These are phyloP conservation scores for Suillus tomentosus DNA, from an alignment of 768 basidiomycete species.

Conservation along the genomic window DNA sequence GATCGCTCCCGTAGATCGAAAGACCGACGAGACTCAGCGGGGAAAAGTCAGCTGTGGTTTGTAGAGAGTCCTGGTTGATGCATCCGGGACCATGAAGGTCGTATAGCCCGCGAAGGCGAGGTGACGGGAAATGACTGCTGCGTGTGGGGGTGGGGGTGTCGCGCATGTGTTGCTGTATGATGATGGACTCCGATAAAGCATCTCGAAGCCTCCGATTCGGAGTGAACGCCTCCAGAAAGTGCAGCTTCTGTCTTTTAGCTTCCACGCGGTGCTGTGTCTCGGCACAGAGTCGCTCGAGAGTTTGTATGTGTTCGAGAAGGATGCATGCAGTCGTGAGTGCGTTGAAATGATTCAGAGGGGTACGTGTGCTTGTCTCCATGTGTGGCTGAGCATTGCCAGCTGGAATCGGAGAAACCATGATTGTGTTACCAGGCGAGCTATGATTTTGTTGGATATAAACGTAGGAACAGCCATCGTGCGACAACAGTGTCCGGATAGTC, in stretches of 20 bases:
- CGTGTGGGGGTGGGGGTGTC: constrained; percentile 25
- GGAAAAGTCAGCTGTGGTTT: constrained; percentile 29
- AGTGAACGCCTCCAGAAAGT: background rate
- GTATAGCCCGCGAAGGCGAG: constrained; percentile 34
- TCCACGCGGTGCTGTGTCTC: constrained; percentile 7
- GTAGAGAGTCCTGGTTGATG: constrained; percentile 23
- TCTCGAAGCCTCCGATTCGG: background rate
- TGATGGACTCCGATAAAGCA: background rate
- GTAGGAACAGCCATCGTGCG: too few relatives aligned
- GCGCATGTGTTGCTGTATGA: background rate
- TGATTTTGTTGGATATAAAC: background rate
- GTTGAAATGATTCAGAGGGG: constrained; percentile 16
- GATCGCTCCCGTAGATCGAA: constrained; percentile 13
- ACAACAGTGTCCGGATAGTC: background rate
- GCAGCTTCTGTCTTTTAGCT: constrained; percentile 1
- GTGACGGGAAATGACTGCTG: constrained; percentile 17
- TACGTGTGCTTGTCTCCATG: constrained; percentile 5
- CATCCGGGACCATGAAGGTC: constrained; percentile 30
- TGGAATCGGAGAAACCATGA: background rate
- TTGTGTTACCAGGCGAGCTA: background rate
- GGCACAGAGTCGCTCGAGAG: constrained; percentile 20
- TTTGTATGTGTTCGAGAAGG: constrained; percentile 27
- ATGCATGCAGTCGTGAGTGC: constrained; percentile 34
- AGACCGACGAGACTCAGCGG: constrained; percentile 13
- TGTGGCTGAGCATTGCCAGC: background rate